A percentile compares a stretch with the other conserved stretches of the same genome.
Conservation (phyloP, 2,329 filamentous ascomycete genomes). For the Huntiella bhutanensis region DNA sequence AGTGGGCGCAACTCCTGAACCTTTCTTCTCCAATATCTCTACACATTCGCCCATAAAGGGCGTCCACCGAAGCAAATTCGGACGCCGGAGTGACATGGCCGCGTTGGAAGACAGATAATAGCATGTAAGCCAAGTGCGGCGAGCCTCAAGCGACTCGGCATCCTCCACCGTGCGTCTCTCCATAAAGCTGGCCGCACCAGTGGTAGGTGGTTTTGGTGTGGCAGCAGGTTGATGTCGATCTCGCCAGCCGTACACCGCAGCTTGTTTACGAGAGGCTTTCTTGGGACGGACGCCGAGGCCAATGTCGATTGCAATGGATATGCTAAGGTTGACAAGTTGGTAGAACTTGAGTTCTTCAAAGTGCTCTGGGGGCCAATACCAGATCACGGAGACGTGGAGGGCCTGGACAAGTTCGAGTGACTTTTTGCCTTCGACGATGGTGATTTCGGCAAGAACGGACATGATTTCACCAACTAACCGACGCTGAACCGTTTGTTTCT, state of each 20-base stretch:
- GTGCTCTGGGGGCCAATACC: conserved; percentile 69
- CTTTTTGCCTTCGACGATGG: conserved; percentile 61
- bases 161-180: conserved; percentile 14
- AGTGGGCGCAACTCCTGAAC: conserved; percentile 32
- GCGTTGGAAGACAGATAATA: conserved; percentile 41
- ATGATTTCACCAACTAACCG: conserved; percentile 50
- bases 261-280: not conserved
- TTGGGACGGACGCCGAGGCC: conserved; percentile 44
- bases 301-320: conserved; percentile 67
- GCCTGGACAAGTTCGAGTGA: conserved; percentile 68
- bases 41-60: conserved; percentile 42
- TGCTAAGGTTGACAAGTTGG: conserved; percentile 64
- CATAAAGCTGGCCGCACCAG: conserved; percentile 5
- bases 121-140: conserved; percentile 39
- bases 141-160: conserved; percentile 16
- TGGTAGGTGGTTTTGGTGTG: not conserved
- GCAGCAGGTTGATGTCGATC: not conserved
- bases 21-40: conserved; percentile 31
- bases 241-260: not conserved
- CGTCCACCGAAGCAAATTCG: conserved; percentile 40
- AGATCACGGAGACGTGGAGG: conserved; percentile 55
- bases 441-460: conserved; percentile 51
- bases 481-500: conserved; percentile 36
- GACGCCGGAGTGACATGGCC: conserved; percentile 41
- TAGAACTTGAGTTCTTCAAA: conserved; percentile 83